phyloP scores from a whole-genome alignment of 73 alveolate genomes.

The Effrenium voratum region DNA sequence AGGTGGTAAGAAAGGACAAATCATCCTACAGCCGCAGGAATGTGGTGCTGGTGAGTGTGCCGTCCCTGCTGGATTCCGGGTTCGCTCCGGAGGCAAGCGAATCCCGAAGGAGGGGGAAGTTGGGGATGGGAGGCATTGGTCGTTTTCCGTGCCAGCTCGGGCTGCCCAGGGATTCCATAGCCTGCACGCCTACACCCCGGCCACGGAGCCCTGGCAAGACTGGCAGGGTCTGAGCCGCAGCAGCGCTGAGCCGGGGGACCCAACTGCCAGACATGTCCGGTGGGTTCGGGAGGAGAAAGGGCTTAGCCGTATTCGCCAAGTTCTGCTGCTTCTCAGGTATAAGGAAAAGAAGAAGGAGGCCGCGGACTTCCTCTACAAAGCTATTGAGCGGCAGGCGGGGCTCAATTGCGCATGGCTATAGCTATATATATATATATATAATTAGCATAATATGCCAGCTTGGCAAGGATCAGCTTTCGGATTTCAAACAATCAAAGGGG shows the following conservation, averaged over 20 bases:
- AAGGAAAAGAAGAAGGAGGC: constrained; percentile 78
- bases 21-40: too few species aligned
- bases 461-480: too few species aligned
- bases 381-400: constrained; percentile 79
- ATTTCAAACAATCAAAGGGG: too few species aligned
- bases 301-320: too few species aligned
- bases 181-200: constrained; percentile 93
- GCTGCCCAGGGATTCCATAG: constrained; percentile 64
- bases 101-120: neutral
- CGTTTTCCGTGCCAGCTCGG: neutral
- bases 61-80: constrained; percentile 66
- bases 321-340: neutral
- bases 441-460: neutral
- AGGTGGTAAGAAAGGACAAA: too few species aligned
- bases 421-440: too few species aligned
- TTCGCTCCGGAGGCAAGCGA: constrained; percentile 54
- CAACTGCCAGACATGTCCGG: neutral
- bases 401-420: neutral
- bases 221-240: constrained; percentile 65
- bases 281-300: neutral
- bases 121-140: neutral
- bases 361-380: constrained; percentile 38
- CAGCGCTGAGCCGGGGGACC: constrained; percentile 6
- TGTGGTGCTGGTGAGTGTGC: constrained; percentile 89
- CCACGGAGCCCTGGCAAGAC: constrained; percentile 91